Evolutionary conservation across 78 protist species (phyloP).

Genomic region (Dictyostelium brefeldianum): DNA sequence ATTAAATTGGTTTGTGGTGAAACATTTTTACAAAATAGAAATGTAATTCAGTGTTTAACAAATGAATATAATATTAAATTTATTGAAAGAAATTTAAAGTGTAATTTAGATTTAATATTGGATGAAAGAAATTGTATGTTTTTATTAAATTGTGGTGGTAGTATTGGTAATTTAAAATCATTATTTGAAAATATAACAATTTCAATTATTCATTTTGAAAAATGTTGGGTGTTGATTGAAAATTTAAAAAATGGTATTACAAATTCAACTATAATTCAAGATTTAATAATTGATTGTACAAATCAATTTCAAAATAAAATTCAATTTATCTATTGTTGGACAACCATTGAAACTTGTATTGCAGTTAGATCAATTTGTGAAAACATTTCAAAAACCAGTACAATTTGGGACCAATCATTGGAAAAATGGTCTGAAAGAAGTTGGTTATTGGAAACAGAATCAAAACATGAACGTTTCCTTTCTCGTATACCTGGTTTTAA

Average conservation of each 20-base stretch:
- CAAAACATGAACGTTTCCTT: slow-evolving; percentile 60
- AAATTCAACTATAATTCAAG: background rate
- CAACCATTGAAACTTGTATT: slow-evolving; percentile 19
- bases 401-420: slow-evolving; percentile 1
- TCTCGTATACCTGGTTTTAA: slow-evolving; percentile 57
- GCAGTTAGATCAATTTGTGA: slow-evolving; percentile 54
- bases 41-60: background rate
- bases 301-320: background rate
- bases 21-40: background rate
- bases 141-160: background rate
- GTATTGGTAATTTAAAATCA: background rate
- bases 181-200: background rate
- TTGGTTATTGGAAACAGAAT: slow-evolving; percentile 44
- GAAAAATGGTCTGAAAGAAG: slow-evolving; percentile 56
- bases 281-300: background rate
- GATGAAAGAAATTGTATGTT: slow-evolving; percentile 52
- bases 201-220: background rate
- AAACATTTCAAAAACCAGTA: slow-evolving; percentile 7
- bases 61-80: slow-evolving; percentile 30
- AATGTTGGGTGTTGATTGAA: slow-evolving; percentile 29
- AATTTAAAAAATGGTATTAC: background rate
- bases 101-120: slow-evolving; percentile 3
- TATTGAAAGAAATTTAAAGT: slow-evolving; percentile 27
- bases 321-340: slow-evolving; percentile 8
- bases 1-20: slow-evolving; percentile 33